Evolutionary conservation across 225 moss, liverwort and hornwort genomes (phyloP).

Genomic region (Antitrichia curtipendula): DNA sequence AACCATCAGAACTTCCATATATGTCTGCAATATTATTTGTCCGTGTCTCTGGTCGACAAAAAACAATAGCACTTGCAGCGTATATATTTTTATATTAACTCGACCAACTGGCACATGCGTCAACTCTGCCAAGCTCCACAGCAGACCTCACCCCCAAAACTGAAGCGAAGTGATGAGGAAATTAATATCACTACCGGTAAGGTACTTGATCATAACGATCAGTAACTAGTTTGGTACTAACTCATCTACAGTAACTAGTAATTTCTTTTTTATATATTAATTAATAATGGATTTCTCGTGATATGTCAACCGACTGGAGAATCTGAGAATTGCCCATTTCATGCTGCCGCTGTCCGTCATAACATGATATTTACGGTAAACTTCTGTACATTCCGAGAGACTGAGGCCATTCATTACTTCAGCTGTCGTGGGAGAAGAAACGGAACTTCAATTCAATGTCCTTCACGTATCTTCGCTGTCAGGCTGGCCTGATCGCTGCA

Average conservation of each 20-base stretch:
- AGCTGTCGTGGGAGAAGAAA: neutral
- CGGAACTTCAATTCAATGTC: neutral
- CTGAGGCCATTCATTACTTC: neutral
- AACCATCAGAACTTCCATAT: neutral
- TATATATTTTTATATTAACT: neutral
- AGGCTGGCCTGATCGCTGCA: neutral
- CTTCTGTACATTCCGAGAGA: neutral
- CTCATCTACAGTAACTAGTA: too few species aligned
- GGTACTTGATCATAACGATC: neutral
- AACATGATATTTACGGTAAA: neutral
- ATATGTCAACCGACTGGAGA: neutral
- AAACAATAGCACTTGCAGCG: neutral
- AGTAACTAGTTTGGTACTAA: too few species aligned
- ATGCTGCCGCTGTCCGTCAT: neutral
- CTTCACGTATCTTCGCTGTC: neutral
- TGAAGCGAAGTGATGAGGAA: neutral
- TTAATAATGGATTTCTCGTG: neutral
- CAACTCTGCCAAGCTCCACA: neutral
- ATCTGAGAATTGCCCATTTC: neutral
- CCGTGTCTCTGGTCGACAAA: neutral
- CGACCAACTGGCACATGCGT: neutral
- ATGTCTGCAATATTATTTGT: neutral
- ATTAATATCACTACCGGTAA: neutral
- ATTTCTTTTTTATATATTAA: neutral
- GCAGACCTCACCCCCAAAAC: neutral